Percentiles rank a stretch among this genome's conserved stretches.
Conservation (phyloP, 345 rosid genomes). For the Limnanthes douglasii region DNA sequence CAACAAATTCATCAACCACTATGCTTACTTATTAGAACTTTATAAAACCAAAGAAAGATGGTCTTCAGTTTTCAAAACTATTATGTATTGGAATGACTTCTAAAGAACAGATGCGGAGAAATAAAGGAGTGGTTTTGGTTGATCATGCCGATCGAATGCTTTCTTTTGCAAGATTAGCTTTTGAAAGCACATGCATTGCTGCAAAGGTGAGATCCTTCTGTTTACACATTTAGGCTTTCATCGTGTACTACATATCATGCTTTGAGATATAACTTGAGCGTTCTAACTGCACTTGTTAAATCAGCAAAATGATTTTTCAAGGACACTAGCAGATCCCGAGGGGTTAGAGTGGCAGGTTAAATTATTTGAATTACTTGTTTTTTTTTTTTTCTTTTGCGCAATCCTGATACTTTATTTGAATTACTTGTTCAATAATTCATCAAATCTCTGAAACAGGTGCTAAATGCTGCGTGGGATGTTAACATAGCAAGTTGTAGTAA, state of each 20-base stretch:
- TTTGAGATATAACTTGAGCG: background rate
- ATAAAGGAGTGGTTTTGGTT: slow-evolving; percentile 55
- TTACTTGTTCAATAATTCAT: no score
- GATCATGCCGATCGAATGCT: slow-evolving; percentile 76
- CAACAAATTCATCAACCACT: no score
- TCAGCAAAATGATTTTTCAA: slow-evolving; percentile 42
- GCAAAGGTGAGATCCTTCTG: slow-evolving; percentile 86
- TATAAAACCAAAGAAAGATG: no score
- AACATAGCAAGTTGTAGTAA: slow-evolving; percentile 52
- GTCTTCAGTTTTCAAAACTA: no score
- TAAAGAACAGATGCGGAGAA: no score
- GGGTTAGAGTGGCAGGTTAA: slow-evolving; percentile 89
- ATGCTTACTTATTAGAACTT: no score
- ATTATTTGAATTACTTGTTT: background rate
- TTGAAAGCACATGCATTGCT: slow-evolving; percentile 52
- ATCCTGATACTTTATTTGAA: slow-evolving; percentile 4
- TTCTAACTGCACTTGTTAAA: slow-evolving; percentile 24
- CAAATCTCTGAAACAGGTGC: no score
- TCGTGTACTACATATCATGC: no score
- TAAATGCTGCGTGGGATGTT: slow-evolving; percentile 89
- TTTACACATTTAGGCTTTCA: slow-evolving; percentile 8
- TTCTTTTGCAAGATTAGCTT: slow-evolving; percentile 73
- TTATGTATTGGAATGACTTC: no score
- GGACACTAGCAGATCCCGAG: slow-evolving; percentile 54
- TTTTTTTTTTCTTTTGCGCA: background rate